A percentile compares a stretch with the other conserved stretches of the same genome.
phyloP scores from a whole-genome alignment of 805 yeast genomes.

The Suhomyces xylopsoci region DNA sequence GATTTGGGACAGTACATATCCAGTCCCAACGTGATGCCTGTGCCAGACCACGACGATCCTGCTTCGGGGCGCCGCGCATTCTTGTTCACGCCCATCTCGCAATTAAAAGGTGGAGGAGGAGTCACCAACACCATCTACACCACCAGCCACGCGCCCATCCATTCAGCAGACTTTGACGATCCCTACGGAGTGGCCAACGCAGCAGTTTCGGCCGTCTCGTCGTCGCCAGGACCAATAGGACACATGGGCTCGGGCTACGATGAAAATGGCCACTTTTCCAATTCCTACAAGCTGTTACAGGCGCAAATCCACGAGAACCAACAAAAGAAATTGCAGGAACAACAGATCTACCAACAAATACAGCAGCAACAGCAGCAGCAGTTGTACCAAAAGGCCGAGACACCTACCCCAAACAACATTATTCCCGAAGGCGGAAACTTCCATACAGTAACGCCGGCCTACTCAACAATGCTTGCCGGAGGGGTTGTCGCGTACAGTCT shows the following conservation, averaged over 20 bases:
- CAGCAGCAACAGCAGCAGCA: constrained; percentile 18
- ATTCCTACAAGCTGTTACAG: constrained; percentile 15
- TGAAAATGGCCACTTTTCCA: constrained; percentile 8
- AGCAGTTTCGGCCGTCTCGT: background rate
- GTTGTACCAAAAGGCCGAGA: constrained; percentile 9
- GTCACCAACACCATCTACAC: constrained; percentile 17
- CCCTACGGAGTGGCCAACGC: background rate
- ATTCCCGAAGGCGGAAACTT: constrained; percentile 15
- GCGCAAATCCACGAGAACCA: constrained; percentile 14
- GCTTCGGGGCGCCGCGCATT: constrained; percentile 36
- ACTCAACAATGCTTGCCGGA: constrained; percentile 36
- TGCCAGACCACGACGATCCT: constrained; percentile 39
- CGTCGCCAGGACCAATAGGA: background rate
- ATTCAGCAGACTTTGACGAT: constrained; percentile 11
- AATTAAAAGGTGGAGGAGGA: constrained; percentile 35
- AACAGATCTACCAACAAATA: constrained; percentile 12
- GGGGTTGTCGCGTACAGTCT: constrained; percentile 37
- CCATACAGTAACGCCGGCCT: constrained; percentile 32
- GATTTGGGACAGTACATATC: constrained; percentile 71
- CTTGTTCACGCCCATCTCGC: constrained; percentile 44
- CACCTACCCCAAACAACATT: constrained; percentile 11
- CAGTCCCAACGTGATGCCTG: constrained; percentile 38
- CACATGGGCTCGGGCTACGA: background rate
- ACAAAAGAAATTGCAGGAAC: constrained; percentile 12
- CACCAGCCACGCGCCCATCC: constrained; percentile 14